These are phyloP conservation scores for Beauveria sp. DNA, from an alignment of 2,329 filamentous ascomycete species.

Conservation along the genomic window DNA sequence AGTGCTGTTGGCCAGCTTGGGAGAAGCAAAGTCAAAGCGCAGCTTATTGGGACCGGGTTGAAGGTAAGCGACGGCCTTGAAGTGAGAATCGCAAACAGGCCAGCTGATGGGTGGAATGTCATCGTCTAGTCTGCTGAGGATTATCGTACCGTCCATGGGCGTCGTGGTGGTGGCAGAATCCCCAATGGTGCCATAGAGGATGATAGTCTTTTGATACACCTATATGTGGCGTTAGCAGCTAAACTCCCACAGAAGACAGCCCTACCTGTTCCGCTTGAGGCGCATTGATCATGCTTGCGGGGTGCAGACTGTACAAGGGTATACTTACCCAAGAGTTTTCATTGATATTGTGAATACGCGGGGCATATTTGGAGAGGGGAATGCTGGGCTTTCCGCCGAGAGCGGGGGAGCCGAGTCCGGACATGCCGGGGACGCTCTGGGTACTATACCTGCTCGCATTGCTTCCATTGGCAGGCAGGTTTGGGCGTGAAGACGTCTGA, in stretches of 20 bases:
- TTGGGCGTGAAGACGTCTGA: slow-evolving; percentile 27
- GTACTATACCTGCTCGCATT: slow-evolving; percentile 43
- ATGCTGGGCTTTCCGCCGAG: slow-evolving; percentile 46
- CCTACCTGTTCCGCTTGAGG: not conserved
- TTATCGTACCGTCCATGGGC: slow-evolving; percentile 69
- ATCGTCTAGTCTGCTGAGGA: slow-evolving; percentile 75
- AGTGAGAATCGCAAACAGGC: slow-evolving; percentile 83
- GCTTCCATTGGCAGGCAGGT: slow-evolving; percentile 24
- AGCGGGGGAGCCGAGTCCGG: slow-evolving; percentile 49
- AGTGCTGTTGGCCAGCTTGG: slow-evolving; percentile 65
- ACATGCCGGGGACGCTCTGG: slow-evolving; percentile 54
- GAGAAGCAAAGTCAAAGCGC: slow-evolving; percentile 79
- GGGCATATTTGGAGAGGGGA: slow-evolving; percentile 71
- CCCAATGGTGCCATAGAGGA: slow-evolving; percentile 74
- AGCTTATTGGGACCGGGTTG: slow-evolving; percentile 83
- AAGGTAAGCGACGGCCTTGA: slow-evolving; percentile 88
- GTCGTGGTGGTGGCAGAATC: slow-evolving; percentile 59
- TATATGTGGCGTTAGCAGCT: slow-evolving; percentile 27
- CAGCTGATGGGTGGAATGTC: slow-evolving; percentile 74
- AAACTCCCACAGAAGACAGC: not conserved
- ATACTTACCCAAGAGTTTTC: slow-evolving; percentile 76
- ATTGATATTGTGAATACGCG: slow-evolving; percentile 67
- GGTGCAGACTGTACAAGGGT: not conserved
- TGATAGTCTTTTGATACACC: slow-evolving; percentile 86
- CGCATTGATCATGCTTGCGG: not conserved